These are phyloP conservation scores for Scheffersomyces parashehatae DNA, from an alignment of 1,139 yeast genomes.

Conservation along the genomic window DNA sequence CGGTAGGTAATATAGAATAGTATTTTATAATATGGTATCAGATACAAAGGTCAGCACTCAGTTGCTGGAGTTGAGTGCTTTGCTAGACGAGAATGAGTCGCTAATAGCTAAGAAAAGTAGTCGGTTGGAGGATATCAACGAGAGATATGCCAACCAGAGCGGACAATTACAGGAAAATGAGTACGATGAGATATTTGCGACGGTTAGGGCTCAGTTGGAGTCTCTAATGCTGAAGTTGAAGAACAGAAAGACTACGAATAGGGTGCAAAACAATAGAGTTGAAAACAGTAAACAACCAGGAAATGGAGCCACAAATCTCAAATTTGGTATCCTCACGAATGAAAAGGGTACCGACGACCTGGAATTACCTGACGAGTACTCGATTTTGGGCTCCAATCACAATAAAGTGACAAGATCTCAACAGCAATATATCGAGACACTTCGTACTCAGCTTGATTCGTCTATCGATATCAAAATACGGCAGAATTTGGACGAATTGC, in stretches of 20 bases:
- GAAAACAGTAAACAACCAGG: no score
- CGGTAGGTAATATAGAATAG: no score
- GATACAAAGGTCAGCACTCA: not conserved
- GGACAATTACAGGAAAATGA: not conserved
- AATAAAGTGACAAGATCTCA: no score
- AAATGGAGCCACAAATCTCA: no score
- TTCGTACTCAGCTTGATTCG: no score
- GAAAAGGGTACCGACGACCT: no score
- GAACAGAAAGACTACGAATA: not conserved
- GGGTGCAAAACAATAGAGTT: no score
- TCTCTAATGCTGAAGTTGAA: not conserved
- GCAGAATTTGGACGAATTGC: not conserved
- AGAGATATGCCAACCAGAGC: not conserved
- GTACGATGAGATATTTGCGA: not conserved
- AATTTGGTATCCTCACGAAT: no score
- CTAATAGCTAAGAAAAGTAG: not conserved
- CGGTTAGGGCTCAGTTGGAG: not conserved
- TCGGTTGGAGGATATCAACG: not conserved
- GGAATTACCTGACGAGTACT: no score
- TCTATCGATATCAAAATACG: no score
- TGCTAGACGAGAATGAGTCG: not conserved
- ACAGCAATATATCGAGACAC: no score
- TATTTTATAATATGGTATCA: not conserved
- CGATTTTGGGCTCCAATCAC: no score
- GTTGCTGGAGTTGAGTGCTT: not conserved